Conservation (phyloP, 2,329 filamentous ascomycete species). For the Penicillium griseofulvum region DNA sequence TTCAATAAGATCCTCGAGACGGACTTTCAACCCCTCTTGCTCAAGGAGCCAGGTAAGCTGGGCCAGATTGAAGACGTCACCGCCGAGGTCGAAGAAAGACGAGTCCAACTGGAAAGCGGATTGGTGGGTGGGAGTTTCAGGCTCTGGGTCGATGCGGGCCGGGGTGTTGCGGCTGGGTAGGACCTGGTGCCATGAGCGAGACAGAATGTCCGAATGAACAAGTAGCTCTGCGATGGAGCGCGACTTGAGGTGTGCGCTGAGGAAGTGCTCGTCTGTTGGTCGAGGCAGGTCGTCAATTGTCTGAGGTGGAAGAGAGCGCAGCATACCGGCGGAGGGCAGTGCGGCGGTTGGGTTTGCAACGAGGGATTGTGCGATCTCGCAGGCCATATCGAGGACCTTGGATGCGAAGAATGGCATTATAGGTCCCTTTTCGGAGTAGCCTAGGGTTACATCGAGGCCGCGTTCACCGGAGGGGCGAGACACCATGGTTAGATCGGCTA, state of each 20-base stretch:
- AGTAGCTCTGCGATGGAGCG: conserved; percentile 40
- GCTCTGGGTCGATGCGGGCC: conserved; percentile 9
- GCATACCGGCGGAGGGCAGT: conserved; percentile 34
- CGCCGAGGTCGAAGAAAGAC: conserved; percentile 44
- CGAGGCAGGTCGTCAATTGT: conserved; percentile 27
- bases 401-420: conserved; percentile 34
- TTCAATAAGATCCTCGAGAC: conserved; percentile 42
- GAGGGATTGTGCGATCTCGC: conserved; percentile 38
- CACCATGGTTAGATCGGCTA: conserved; percentile 41
- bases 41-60: conserved; percentile 43
- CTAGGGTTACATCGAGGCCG: conserved; percentile 36
- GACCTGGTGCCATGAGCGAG: conserved; percentile 41
- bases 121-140: conserved; percentile 17
- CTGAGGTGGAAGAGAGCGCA: conserved; percentile 33
- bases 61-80: conserved; percentile 43
- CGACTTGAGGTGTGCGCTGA: conserved; percentile 37
- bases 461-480: conserved; percentile 36
- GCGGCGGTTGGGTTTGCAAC: conserved; percentile 35
- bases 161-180: conserved; percentile 20
- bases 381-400: conserved; percentile 42
- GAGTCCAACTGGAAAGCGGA: conserved; percentile 38
- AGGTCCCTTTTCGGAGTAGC: conserved; percentile 39
- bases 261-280: conserved; percentile 32
- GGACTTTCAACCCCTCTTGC: conserved; percentile 40
- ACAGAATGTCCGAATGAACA: conserved; percentile 41